Evolutionary conservation across 2,329 filamentous ascomycete genomes (phyloP).

Genomic region (Nannizzia gypsea): DNA sequence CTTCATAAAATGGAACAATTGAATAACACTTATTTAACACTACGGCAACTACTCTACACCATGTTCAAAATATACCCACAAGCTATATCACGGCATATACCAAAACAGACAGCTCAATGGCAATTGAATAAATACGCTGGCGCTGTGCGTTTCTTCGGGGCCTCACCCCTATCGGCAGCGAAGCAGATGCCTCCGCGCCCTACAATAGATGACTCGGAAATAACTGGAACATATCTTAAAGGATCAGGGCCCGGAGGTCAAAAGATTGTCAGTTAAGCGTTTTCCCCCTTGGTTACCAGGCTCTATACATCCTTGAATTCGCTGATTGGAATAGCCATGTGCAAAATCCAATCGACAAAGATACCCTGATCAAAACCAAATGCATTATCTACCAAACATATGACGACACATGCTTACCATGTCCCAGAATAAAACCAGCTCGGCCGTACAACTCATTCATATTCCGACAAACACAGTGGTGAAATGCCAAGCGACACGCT

Average conservation of each 20-base stretch:
- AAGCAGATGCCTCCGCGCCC: conserved; percentile 67
- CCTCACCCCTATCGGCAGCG: conserved; percentile 17
- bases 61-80: not conserved
- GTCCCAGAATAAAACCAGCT: conserved; percentile 79
- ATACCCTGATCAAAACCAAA: too few relatives aligned
- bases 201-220: conserved; percentile 62
- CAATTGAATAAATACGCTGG: not conserved
- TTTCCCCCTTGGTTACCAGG: too few relatives aligned
- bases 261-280: conserved; percentile 57
- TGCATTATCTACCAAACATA: too few relatives aligned
- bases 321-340: too few relatives aligned
- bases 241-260: conserved; percentile 89
- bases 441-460: conserved; percentile 86
- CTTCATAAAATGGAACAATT: not conserved
- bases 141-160: conserved; percentile 17
- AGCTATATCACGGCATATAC: not conserved
- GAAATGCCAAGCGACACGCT: conserved; percentile 86
- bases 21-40: not conserved
- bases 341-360: too few relatives aligned
- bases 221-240: conserved; percentile 77
- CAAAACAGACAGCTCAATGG: not conserved
- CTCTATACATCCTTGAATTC: too few relatives aligned
- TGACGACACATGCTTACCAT: not conserved
- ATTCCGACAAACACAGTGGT: conserved; percentile 81
- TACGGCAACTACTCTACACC: not conserved